Conservation (phyloP, 495 filamentous ascomycete species). For the Daldinia vernicosa region DNA sequence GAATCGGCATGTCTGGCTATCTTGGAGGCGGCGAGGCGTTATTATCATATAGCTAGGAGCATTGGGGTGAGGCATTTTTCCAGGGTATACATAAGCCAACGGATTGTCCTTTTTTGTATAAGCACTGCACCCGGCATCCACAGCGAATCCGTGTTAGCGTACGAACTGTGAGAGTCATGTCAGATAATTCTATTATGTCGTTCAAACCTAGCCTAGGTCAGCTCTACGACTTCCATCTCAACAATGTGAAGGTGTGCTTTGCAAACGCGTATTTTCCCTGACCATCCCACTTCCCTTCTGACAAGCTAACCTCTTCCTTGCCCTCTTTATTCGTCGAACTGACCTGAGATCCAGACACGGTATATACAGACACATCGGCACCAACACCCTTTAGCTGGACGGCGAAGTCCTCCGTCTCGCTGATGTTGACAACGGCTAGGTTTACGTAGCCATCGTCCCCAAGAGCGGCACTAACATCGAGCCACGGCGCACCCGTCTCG, state of each 20-base stretch:
- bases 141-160: background rate
- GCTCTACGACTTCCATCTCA: conserved; percentile 68
- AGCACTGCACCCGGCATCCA: conserved; percentile 6
- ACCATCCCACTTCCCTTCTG: conserved; percentile 69
- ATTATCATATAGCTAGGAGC: conserved; percentile 11
- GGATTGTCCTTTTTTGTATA: conserved; percentile 33
- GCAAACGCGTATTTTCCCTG: conserved; percentile 66
- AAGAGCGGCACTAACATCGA: conserved; percentile 74
- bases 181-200: conserved; percentile 32
- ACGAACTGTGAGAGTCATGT: conserved; percentile 9
- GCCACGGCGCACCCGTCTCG: conserved; percentile 67
- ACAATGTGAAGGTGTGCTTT: conserved; percentile 71
- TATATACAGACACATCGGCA: conserved; percentile 63
- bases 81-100: conserved; percentile 16
- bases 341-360: conserved; percentile 65
- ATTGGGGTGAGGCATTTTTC: conserved; percentile 17
- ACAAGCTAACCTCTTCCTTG: conserved; percentile 66
- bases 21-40: conserved; percentile 3
- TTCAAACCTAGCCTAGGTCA: conserved; percentile 14
- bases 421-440: conserved; percentile 75
- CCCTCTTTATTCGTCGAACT: conserved; percentile 67
- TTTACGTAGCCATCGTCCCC: conserved; percentile 69
- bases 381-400: conserved; percentile 63
- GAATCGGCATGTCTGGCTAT: conserved; percentile 17
- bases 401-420: conserved; percentile 65